These are phyloP conservation scores for Dalechampia spathulata DNA, from an alignment of 441 rosid species.

Conservation along the genomic window DNA sequence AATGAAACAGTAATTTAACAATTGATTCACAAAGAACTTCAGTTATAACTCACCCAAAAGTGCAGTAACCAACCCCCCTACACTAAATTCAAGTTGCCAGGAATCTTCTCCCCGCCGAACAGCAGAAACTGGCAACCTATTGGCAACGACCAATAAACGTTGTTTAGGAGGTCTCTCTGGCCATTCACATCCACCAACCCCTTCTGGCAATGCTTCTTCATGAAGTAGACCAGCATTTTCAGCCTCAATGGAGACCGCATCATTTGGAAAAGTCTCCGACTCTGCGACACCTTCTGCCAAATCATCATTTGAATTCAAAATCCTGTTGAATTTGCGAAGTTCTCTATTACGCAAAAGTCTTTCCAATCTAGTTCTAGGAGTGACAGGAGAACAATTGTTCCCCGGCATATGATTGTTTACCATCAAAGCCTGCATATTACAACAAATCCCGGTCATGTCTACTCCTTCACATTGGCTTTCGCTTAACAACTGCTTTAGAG, in stretches of 20 bases:
- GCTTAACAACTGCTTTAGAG: no score
- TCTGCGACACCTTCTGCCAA: constrained; percentile 16
- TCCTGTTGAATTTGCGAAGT: constrained; percentile 36
- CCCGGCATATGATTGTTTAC: constrained; percentile 31
- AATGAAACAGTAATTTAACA: no score
- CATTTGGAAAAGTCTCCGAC: constrained; percentile 20
- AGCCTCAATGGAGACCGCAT: constrained; percentile 18
- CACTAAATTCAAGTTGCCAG: constrained; percentile 70
- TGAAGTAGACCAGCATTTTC: constrained; percentile 22
- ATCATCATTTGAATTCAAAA: constrained; percentile 23
- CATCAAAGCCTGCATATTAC: neutral
- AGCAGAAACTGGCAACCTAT: constrained; percentile 74
- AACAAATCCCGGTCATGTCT: no score
- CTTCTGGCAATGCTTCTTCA: constrained; percentile 27
- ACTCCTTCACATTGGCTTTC: no score
- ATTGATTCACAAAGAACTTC: no score
- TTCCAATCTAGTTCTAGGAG: constrained; percentile 45
- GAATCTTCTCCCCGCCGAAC: constrained; percentile 44
- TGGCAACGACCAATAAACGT: constrained; percentile 71
- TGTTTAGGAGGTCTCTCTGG: constrained; percentile 47
- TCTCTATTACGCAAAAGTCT: constrained; percentile 54
- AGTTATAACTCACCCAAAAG: constrained; percentile 56
- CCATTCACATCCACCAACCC: constrained; percentile 31
- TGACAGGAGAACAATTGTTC: constrained; percentile 30
- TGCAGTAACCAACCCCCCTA: constrained; percentile 67